Percentiles rank a stretch among this genome's conserved stretches.
phyloP scores from a whole-genome alignment of 1,284 basidiomycete genomes.

The Boletellus deceptivus region DNA sequence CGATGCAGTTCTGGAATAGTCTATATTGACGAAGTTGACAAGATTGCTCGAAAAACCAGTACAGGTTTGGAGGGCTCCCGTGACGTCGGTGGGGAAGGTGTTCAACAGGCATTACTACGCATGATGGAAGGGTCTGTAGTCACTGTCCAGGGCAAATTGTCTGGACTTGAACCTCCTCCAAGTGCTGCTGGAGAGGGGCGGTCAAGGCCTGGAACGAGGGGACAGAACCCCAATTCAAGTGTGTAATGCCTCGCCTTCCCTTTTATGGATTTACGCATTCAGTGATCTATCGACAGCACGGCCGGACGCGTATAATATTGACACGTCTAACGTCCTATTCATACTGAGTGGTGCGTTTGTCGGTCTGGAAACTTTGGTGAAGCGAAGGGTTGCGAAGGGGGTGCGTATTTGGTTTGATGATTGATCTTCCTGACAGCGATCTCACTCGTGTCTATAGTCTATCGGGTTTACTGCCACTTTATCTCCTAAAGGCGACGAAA shows the following conservation, averaged over 20 bases:
- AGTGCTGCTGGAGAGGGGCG: conserved; percentile 43
- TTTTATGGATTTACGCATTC: background rate
- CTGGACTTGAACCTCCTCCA: conserved; percentile 43
- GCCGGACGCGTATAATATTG: conserved; percentile 70
- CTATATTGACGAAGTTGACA: conserved; percentile 96
- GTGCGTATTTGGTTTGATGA: conserved; percentile 45
- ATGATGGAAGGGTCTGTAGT: conserved; percentile 92
- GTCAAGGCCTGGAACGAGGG: conserved; percentile 42
- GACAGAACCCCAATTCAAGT: conserved; percentile 25
- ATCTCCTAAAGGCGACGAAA: conserved; percentile 40
- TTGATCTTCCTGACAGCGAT: background rate
- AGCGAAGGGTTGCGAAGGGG: conserved; percentile 77
- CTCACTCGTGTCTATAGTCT: conserved; percentile 48
- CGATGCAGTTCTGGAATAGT: conserved; percentile 78
- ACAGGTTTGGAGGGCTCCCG: conserved; percentile 72
- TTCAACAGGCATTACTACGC: conserved; percentile 88
- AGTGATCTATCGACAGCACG: conserved; percentile 44
- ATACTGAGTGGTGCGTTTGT: conserved; percentile 94
- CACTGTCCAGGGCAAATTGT: conserved; percentile 74
- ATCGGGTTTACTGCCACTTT: conserved; percentile 85
- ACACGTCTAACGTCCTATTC: conserved; percentile 89
- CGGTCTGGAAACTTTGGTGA: conserved; percentile 82
- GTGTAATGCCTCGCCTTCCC: conserved; percentile 4
- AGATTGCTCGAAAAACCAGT: conserved; percentile 75
- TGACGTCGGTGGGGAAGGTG: conserved; percentile 95